These are phyloP conservation scores for Aphanomyces stellatus DNA, from an alignment of 352 stramenopile species.

Conservation along the genomic window DNA sequence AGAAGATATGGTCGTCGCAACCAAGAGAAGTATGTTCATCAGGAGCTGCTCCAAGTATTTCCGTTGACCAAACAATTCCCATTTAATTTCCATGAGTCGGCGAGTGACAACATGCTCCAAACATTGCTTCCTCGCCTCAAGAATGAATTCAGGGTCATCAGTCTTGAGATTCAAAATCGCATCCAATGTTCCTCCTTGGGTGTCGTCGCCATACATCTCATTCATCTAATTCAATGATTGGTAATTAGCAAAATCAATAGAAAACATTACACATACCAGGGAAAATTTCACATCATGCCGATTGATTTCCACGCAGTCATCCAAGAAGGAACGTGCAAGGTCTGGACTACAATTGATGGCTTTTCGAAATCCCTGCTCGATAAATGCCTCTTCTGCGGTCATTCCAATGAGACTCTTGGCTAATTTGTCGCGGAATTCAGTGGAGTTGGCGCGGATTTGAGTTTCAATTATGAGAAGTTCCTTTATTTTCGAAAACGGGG, in stretches of 20 bases:
- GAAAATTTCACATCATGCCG: background rate
- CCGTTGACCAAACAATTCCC: slow-evolving; percentile 1
- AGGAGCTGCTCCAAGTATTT: slow-evolving; percentile 14
- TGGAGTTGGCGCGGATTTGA: background rate
- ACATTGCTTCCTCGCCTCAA: background rate
- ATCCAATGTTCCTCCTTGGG: background rate
- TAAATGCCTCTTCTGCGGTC: background rate
- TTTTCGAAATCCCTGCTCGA: background rate
- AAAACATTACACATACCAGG: background rate
- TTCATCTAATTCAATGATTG: background rate
- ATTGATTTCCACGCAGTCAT: slow-evolving; percentile 1
- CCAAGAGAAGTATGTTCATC: background rate
- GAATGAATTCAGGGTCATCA: background rate
- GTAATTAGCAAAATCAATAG: background rate
- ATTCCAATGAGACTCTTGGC: background rate
- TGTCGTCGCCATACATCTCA: background rate
- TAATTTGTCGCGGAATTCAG: background rate
- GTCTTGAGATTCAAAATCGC: slow-evolving; percentile 2
- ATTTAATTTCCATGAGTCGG: background rate
- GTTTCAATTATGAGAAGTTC: background rate
- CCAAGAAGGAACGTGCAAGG: background rate
- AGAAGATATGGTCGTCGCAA: background rate
- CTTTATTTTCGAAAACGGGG: background rate
- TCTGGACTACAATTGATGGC: background rate
- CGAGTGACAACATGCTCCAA: background rate